These are phyloP conservation scores for Penicillium sp. DNA, from an alignment of 2,329 filamentous ascomycete species.

Conservation along the genomic window DNA sequence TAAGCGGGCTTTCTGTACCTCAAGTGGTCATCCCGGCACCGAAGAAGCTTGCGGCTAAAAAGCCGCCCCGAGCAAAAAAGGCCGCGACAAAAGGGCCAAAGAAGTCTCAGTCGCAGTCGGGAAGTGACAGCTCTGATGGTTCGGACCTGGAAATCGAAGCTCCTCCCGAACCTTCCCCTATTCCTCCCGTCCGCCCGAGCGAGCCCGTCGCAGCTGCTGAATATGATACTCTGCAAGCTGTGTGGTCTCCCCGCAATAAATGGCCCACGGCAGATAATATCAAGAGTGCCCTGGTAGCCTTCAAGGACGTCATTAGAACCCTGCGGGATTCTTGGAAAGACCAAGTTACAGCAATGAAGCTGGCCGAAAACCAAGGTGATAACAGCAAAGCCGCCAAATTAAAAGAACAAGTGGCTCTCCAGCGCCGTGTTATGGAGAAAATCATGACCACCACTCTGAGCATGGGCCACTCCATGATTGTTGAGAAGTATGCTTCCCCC, in stretches of 20 bases:
- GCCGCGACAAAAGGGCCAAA: conserved; percentile 6
- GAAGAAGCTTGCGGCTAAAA: conserved; percentile 26
- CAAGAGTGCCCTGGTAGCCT: conserved; percentile 53
- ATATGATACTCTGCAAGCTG: conserved; percentile 60
- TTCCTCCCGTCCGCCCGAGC: conserved; percentile 52
- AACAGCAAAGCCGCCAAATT: conserved; percentile 53
- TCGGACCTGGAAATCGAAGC: conserved; percentile 53
- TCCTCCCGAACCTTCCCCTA: conserved; percentile 54
- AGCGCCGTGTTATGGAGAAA: conserved; percentile 57
- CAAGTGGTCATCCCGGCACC: conserved; percentile 12
- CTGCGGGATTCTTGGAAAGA: conserved; percentile 62
- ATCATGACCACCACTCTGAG: conserved; percentile 46
- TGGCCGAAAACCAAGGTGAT: conserved; percentile 58
- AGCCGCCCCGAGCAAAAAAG: conserved; percentile 16
- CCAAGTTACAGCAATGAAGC: conserved; percentile 54
- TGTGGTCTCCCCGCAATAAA: conserved; percentile 58
- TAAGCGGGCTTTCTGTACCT: conserved; percentile 5
- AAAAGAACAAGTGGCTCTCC: conserved; percentile 56
- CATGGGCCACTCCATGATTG: conserved; percentile 46
- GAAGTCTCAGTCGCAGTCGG: conserved; percentile 39
- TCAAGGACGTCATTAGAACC: conserved; percentile 59
- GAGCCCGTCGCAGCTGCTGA: conserved; percentile 53
- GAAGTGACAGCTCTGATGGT: conserved; percentile 50
- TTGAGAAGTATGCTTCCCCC: conserved; percentile 47
- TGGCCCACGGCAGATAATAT: conserved; percentile 52